Evolutionary conservation across 805 yeast species (phyloP), one percentile per base, ranked within the genome.

Genomic region (Kodamaea hsintzibuensis): DNA sequence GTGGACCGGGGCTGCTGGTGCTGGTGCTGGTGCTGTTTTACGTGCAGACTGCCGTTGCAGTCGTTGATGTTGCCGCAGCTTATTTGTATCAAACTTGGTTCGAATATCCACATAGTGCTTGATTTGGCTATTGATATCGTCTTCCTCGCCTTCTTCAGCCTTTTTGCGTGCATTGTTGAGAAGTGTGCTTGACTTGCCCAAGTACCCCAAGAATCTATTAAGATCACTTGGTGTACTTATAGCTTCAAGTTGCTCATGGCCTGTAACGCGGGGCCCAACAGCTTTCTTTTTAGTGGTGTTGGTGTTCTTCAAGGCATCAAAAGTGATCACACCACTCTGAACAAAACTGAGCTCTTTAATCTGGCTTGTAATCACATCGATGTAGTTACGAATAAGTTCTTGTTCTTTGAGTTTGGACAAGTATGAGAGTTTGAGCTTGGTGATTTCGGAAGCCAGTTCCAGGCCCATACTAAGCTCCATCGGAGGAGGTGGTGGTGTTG

Each of bases 291-390:
- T 54, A 8, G 42, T 40, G 18, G 47, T 22, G 10, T 51, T 39
- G 3, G 53, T 51, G 30, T 47, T 54, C 14, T 66, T 68, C 39
- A 75, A 61, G 1, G 78, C 78, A 59, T 75, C 79, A 50, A 72
- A 65, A 0, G 79, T 70, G 48, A 76, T 74, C 40, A 74, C 77
- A 4, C 80, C 80, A 55, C 71, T 74, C 57, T 74, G 76, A 3
- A 75, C 77, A 58, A 76, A 74, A 46, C 64, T 67, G 35, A 76
- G 65, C 55, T 75, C 79, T 53, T 74, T 74, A 54, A 76, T 76
- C 57, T 76, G 80, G 55, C 72, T 73, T 48, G 70, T 67, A 22
- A 76, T 66, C 8, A 74, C 71, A 25, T 75, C 80, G 45, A 75
- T 75, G 54, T 76, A 76, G 57, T 74, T 75, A 22, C 70, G 62